Evolutionary conservation across 1,284 basidiomycete genomes (phyloP), one percentile per base, ranked within the genome.

Genomic region (Leccinum laetum): DNA sequence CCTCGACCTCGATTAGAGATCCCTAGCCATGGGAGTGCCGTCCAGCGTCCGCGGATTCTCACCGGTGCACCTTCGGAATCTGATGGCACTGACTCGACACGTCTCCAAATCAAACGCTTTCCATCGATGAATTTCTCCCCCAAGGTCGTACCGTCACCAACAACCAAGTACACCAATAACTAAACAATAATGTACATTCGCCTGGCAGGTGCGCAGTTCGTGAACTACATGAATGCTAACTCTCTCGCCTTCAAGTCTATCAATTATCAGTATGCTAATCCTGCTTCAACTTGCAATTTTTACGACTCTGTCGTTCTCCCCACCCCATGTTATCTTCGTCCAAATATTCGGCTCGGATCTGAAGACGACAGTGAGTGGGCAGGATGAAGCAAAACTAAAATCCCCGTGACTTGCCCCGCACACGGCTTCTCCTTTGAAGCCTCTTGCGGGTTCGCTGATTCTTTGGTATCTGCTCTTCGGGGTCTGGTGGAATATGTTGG

Each of bases 311-410:
- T 6, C 39, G 61, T 37, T 66, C 64, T 18, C 68, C 70, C 72
- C 72, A 75, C 3, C 71, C 71, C 71, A 71, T 73, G 60, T 76
- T 64, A 24, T 75, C 65, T 8, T 76, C 70, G 35, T 75, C 74
- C 53, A 73, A n/a, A 41, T 71, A 73, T 65, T 75, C 67, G 7
- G 73, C 73, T 53, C 65, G 64, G 49, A 64, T 18, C 74, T 75
- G 61, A 44, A 35, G n/a, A 18, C 21, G 11, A 56, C 39, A 9
- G 6, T 14, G 52, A 56, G 39, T 52, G 21, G 60, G 26, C 26
- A 32, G n/a, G 52, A 39, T 14, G 26, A n/a, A 57, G 29, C 29
- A 26, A 13, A 11, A 21, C n/a, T 14, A 10, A 5, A 1, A 13
- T 37, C 18, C 18, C 24, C 2, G 21, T 24, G 13, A 58, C 73